A percentile compares a stretch with the other conserved stretches of the same genome.
Evolutionary conservation across 257 asterid species (phyloP).

Genomic region (Capsicum baccatum): DNA sequence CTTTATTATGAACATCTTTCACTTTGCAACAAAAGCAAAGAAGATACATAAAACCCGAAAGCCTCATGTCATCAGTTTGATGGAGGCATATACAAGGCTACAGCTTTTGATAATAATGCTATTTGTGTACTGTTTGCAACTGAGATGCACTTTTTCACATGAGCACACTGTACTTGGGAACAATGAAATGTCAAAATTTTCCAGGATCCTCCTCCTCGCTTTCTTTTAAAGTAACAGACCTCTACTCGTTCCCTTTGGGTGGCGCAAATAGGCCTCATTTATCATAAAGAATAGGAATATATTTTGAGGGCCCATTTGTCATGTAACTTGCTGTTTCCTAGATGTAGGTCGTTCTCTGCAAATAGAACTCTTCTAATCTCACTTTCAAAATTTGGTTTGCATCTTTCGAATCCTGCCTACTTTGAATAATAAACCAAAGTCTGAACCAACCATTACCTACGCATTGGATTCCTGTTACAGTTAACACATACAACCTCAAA

Average conservation of each 20-base stretch:
- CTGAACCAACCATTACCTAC: conserved; percentile 18
- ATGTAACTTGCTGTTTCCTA: conserved; percentile 8
- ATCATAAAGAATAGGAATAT: not conserved
- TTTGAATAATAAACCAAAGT: conserved; percentile 12
- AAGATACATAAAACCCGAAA: not conserved
- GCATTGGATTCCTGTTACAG: not conserved
- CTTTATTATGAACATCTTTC: not conserved
- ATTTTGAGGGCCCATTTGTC: not conserved
- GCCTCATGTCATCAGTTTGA: not conserved
- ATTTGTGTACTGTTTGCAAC: not conserved
- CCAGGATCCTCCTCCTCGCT: not conserved
- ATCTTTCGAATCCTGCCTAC: not conserved
- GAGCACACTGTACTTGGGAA: not conserved
- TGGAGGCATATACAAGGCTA: not conserved
- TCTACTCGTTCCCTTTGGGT: not conserved
- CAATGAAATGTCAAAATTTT: not conserved
- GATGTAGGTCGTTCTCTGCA: not conserved
- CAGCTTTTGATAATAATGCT: not conserved
- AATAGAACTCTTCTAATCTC: not conserved
- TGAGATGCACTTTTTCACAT: not conserved
- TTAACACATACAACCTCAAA: conserved; percentile 15
- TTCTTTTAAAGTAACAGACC: not conserved
- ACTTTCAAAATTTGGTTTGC: not conserved
- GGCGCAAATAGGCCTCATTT: not conserved
- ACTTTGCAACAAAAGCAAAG: not conserved